Evolutionary conservation across 1,284 basidiomycete species (phyloP), one percentile per base, ranked within the genome.

Genomic region (Somion occarium): DNA sequence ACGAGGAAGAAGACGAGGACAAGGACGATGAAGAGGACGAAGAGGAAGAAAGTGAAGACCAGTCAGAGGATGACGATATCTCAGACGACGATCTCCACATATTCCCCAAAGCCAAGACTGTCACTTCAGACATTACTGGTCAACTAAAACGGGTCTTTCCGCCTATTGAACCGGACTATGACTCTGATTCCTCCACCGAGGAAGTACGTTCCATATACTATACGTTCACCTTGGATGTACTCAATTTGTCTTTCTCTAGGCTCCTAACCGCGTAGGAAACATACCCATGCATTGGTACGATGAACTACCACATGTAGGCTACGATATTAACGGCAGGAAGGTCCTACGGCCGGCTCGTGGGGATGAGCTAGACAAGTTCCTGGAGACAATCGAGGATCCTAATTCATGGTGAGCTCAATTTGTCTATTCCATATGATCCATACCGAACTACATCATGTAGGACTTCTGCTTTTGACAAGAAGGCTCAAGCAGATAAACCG

Each of bases 211-310:
- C 53, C 2, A 27, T 49, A 44, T 46, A 42, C 34, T 48, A 52
- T 52, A 51, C 56, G 43, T 27, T 50, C 46, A 42, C 19, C 3
- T 39, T 13, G 18, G 11, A 27, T 45, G 38, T 49, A 11, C 47
- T 30, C 7, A 38, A 12, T 39, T 5, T 19, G 20, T 38, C 49
- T 53, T 42, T 34, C 30, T 41, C 41, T 55, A 97, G 93, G 81
- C 85, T 56, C 90, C 91, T 30, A 99, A 98, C 69, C 89, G 95
- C 52, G 85, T 98, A 60, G 97, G 97, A 53, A 84, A 97, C 71
- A 79, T 99, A 51, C 97, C 97, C 43, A 87, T 93, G 75, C 93
- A 98, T 66, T 99, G 96, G 93, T 99, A 99, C 71, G 97, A 99
- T 68, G 96, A 99, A 73, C 76, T 99, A 59, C 97, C 97, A n/a